Base-by-base conservation (phyloP, 768 basidiomycete genomes). In the Boletus sp. region DNA sequence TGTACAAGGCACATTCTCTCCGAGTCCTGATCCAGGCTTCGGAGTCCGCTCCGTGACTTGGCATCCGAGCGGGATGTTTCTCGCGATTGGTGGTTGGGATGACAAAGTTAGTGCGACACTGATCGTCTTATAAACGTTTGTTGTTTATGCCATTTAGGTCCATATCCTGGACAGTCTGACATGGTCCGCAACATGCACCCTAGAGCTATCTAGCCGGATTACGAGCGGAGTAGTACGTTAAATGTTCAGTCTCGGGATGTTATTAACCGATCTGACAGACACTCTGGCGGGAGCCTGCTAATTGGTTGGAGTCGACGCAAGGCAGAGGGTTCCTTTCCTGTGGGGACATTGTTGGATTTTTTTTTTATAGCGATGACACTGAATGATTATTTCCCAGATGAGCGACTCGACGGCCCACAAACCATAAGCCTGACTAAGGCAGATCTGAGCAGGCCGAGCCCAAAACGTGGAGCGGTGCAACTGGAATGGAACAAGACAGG, bases 261-360 rank as follows among this genome's bases (percentile, higher is more conserved):
- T 10, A 30, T 35, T 57, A 27, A 63, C 37, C 33, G 47, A 41
- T 51, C 25, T 34, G 50, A 55, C 64, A 96, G 94, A 79, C 72
- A 11, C 74, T 90, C 13, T 98, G 94, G 94, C 79, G 85, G 55
- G 94, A 98, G 67, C 93, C 94, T 2, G 62, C 77, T 0, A 84
- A 84, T 57, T 98, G 94, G 94, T 72, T 92, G 39, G 88, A 88
- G 67, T 77, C 85, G 1, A 93, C 91, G 0, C 82, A 87, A 64
- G 91, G 90, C 27, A 83, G 87, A 51, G 93, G 93, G 5, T 94
- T 95, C 67, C 75, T 96, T 25, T 88, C 92, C 23, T 97, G 94
- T 93, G 63, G 25, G 79, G 64, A 29, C 37, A 23, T 37, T 29
- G 21, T 38, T 34, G n/a, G 23, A 5, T 29, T 32, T 15, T 45